Evolutionary conservation across 331 rosid genomes (phyloP), one percentile per base, ranked within the genome.

Genomic region (Malus hybrid): DNA sequence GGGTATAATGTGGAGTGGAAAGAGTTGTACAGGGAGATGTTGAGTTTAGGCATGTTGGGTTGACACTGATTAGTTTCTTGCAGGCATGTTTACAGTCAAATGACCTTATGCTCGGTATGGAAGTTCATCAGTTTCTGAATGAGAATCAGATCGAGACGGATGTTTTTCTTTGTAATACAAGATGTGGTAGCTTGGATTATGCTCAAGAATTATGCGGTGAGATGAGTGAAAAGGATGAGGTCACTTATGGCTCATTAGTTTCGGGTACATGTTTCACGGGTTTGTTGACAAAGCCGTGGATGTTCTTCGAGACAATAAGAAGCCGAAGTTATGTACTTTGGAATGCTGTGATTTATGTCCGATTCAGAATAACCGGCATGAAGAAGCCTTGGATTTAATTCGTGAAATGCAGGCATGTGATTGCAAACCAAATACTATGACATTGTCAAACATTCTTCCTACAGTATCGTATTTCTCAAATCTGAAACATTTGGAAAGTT

Each of bases 71-170:
- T 57, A 87, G 96, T 36, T 83, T 90, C 62, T 79, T 94, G 88
- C 99, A 92, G 82, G 96, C 97, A 3, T 90, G 99, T 89, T 89
- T 93, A 14, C 97, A 92, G 81, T 90, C 96, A 0, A 85, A 75
- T 31, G 97, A 94, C 83, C 92, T 92, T 59, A 29, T 65, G 11
- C 83, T 85, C 0, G 97, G 99, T 44, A 78, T 86, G 80, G 89
- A 92, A 62, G 92, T 90, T 80, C 97, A 90, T 69, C 74, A 55
- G 44, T 79, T 80, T 4, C 36, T 86, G 31, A 84, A 66, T 31
- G 93, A 87, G 75, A 85, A 22, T 57, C 79, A 61, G 24, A 80
- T 94, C 54, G 81, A 83, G 82, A 62, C 79, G 70, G 95, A 90
- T 77, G 36, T 87, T 66, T 71, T 82, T 19, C 85, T 94, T 63